Conservation (phyloP, 2,329 filamentous ascomycete species). For the Fusarium devonianum region DNA sequence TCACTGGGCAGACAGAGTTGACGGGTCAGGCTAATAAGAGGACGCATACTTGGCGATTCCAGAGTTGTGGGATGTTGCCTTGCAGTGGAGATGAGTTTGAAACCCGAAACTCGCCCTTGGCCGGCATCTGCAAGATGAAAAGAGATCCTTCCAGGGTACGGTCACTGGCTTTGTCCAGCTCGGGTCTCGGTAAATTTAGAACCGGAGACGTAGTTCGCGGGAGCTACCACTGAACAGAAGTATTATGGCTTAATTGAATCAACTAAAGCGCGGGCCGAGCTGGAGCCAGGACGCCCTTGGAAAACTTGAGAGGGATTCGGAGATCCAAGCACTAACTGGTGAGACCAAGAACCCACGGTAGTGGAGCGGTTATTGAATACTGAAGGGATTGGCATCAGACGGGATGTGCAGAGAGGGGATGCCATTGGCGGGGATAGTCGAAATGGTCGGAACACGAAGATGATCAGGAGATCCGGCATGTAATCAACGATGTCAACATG, state of each 20-base stretch:
- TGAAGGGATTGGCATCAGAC: background rate
- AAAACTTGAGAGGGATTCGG: background rate
- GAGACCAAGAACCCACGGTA: background rate
- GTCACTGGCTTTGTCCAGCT: background rate
- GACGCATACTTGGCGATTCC: conserved; percentile 24
- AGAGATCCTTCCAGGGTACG: conserved; percentile 9
- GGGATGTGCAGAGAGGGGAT: conserved; percentile 1
- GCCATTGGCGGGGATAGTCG: conserved; percentile 13
- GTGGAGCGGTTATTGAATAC: background rate
- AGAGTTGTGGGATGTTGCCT: conserved; percentile 17
- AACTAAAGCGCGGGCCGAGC: conserved; percentile 1
- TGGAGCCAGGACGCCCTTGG: background rate
- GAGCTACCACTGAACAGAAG: background rate
- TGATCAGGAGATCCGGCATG: background rate
- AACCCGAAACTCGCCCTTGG: background rate
- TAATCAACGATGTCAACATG: conserved; percentile 3
- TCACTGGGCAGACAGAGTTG: conserved; percentile 17
- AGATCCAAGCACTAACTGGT: background rate
- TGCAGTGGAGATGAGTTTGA: conserved; percentile 9
- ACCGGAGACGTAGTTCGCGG: conserved; percentile 2
- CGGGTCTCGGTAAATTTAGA: conserved; percentile 20
- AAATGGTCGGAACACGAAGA: conserved; percentile 5
- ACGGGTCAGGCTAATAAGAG: conserved; percentile 3
- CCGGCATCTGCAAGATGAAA: background rate
- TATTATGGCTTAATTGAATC: conserved; percentile 1